phyloP scores from a whole-genome alignment of 768 basidiomycete species.

The Hydnomerulius pinastri region DNA sequence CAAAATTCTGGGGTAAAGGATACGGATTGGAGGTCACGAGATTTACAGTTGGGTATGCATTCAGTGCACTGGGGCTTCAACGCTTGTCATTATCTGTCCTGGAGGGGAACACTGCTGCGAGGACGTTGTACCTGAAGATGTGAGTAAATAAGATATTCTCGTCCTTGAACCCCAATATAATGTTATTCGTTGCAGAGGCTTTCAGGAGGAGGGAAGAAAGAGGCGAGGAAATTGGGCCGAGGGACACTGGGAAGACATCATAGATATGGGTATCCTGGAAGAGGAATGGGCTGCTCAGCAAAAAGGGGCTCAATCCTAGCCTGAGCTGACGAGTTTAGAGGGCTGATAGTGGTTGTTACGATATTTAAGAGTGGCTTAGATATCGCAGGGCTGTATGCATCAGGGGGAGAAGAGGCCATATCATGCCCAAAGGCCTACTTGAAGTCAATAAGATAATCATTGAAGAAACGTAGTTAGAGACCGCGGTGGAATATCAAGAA shows the following conservation, averaged over 20 bases:
- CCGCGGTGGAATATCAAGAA: too few relatives aligned
- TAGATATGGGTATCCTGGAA: constrained; percentile 34
- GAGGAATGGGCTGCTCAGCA: constrained; percentile 30
- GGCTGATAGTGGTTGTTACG: too few relatives aligned
- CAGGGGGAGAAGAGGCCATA: neutral
- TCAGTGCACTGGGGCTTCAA: constrained; percentile 36
- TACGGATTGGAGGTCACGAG: constrained; percentile 36
- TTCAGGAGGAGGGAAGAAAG: constrained; percentile 31
- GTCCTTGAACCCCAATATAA: neutral
- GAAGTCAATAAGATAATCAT: neutral
- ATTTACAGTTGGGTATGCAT: constrained; percentile 38
- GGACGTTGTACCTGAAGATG: constrained; percentile 36
- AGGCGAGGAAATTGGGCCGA: constrained; percentile 13
- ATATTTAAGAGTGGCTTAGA: too few relatives aligned
- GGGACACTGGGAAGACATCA: constrained; percentile 32
- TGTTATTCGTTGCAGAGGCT: constrained; percentile 24
- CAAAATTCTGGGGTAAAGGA: constrained; percentile 33
- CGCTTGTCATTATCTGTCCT: constrained; percentile 38
- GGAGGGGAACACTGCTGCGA: constrained; percentile 36
- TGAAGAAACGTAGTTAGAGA: neutral
- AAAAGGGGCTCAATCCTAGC: neutral
- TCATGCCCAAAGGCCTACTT: neutral
- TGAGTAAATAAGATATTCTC: constrained; percentile 20
- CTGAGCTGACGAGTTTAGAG: neutral
- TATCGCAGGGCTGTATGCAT: neutral